These are phyloP conservation scores for Debaryomyces prosopidis DNA, from an alignment of 805 yeast genomes.

Conservation along the genomic window DNA sequence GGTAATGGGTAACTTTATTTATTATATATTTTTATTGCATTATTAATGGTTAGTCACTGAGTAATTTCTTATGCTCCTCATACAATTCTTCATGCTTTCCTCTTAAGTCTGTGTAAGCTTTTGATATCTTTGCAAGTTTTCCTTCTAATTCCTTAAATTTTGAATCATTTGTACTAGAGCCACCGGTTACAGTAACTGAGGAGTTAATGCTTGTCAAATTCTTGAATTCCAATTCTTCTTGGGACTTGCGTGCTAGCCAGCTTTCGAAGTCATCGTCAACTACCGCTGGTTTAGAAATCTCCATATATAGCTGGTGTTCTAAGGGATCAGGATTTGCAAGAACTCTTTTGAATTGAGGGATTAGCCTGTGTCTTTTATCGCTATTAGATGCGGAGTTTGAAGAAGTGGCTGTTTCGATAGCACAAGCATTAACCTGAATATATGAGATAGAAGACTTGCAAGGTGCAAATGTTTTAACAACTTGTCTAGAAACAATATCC, in stretches of 20 bases:
- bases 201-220: slow-evolving; percentile 43
- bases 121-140: slow-evolving; percentile 50
- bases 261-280: slow-evolving; percentile 40
- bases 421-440: slow-evolving; percentile 22
- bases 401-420: slow-evolving; percentile 11
- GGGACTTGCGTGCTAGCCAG: slow-evolving; percentile 49
- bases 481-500: slow-evolving; percentile 72
- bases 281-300: slow-evolving; percentile 27
- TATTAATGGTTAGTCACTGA: slow-evolving; percentile 12
- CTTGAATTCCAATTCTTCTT: slow-evolving; percentile 54
- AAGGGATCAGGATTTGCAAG: slow-evolving; percentile 40
- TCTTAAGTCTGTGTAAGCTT: slow-evolving; percentile 60
- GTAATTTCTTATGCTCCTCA: slow-evolving; percentile 46
- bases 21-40: not conserved
- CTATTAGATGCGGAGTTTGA: slow-evolving; percentile 9
- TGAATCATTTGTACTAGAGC: slow-evolving; percentile 1
- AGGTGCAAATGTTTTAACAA: slow-evolving; percentile 53
- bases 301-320: slow-evolving; percentile 45
- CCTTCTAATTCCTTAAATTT: slow-evolving; percentile 34
- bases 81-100: slow-evolving; percentile 59
- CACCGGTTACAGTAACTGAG: slow-evolving; percentile 26
- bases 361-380: slow-evolving; percentile 42
- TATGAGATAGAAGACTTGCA: slow-evolving; percentile 36
- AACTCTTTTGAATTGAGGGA: slow-evolving; percentile 69
- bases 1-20: slow-evolving; percentile 8